Percentiles rank a stretch among this genome's conserved stretches.
phyloP scores from a whole-genome alignment of 495 filamentous ascomycete species.

The Chaetomidium leptoderma region DNA sequence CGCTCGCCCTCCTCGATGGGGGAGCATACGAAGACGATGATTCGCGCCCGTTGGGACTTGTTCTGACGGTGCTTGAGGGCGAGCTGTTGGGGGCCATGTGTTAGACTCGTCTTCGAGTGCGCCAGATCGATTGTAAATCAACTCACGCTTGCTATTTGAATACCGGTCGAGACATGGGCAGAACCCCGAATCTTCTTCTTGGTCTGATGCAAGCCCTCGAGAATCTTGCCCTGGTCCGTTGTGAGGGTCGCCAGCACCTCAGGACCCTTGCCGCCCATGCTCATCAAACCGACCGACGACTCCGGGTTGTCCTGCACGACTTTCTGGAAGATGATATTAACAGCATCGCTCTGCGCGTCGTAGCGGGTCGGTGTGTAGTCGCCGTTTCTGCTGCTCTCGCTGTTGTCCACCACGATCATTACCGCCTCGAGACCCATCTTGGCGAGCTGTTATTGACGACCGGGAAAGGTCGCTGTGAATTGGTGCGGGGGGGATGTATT shows the following conservation, averaged over 20 bases:
- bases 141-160: conserved; percentile 90
- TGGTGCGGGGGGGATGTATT: not conserved
- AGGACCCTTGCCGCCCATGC: conserved; percentile 94
- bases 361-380: conserved; percentile 93
- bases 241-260: conserved; percentile 96
- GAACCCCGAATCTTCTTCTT: conserved; percentile 93
- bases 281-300: conserved; percentile 96
- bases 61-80: conserved; percentile 98
- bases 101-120: not conserved
- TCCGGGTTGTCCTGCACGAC: conserved; percentile 94
- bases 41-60: conserved; percentile 89
- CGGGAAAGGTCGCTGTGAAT: not conserved
- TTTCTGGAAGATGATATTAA: conserved; percentile 87
- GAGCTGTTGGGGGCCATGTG: conserved; percentile 51
- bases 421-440: conserved; percentile 61
- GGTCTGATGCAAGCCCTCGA: conserved; percentile 87
- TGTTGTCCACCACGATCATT: conserved; percentile 87
- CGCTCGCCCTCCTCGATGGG: conserved; percentile 86
- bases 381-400: conserved; percentile 94
- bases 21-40: conserved; percentile 92
- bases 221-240: conserved; percentile 88
- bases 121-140: not conserved
- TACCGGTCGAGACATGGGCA: conserved; percentile 81
- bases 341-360: conserved; percentile 92
- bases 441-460: conserved; percentile 19